These are phyloP conservation scores for Amniculicola lignicola DNA, from an alignment of 495 filamentous ascomycete genomes.

Conservation along the genomic window DNA sequence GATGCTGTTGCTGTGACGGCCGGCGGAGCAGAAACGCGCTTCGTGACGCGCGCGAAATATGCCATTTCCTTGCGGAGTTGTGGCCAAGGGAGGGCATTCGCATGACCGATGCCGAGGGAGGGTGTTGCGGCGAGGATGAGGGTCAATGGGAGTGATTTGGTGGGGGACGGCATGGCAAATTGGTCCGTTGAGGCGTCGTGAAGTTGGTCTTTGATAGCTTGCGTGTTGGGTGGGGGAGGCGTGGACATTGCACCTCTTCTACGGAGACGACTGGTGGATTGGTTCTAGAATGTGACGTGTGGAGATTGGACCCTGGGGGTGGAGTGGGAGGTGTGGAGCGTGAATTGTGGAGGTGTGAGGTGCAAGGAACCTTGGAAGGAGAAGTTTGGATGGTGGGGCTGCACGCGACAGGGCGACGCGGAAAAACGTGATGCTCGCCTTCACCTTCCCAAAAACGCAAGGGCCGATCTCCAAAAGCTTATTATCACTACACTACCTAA, in stretches of 20 bases:
- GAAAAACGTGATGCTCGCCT: no score
- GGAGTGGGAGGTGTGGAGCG: neutral
- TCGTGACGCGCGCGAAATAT: slow-evolving; percentile 90
- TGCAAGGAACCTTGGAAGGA: no score
- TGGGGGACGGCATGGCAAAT: slow-evolving; percentile 39
- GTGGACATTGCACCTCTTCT: no score
- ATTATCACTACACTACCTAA: no score
- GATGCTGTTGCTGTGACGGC: neutral
- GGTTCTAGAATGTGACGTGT: no score
- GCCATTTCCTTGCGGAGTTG: slow-evolving; percentile 83
- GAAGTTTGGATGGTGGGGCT: no score
- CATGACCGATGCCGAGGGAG: slow-evolving; percentile 79
- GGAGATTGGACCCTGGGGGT: neutral
- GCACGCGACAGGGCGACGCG: no score
- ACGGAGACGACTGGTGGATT: no score
- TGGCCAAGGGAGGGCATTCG: slow-evolving; percentile 82
- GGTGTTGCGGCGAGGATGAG: slow-evolving; percentile 74
- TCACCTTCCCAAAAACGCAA: no score
- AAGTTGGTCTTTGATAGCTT: neutral
- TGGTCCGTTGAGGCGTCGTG: neutral
- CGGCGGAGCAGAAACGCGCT: slow-evolving; percentile 48
- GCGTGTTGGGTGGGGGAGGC: no score
- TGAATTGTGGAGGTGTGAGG: no score
- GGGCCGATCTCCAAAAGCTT: no score
- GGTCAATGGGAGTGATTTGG: slow-evolving; percentile 61